A percentile compares a stretch with the other conserved stretches of the same genome.
Evolutionary conservation across 2,329 filamentous ascomycete genomes (phyloP).

Genomic region (Pyrenophora seminiperda): DNA sequence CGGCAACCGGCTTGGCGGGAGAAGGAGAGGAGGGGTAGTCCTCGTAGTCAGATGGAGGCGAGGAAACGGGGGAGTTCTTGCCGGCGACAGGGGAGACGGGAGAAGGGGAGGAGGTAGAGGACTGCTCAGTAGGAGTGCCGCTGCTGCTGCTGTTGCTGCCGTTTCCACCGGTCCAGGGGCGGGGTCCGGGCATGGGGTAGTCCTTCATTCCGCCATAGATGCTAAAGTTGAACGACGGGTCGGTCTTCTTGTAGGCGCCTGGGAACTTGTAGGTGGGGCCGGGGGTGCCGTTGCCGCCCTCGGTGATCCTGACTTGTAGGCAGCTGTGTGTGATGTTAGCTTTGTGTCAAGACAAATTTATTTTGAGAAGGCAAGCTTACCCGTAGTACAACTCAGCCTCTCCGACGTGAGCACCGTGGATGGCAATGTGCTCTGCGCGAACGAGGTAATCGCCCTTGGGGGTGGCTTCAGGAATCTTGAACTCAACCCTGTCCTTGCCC

Average conservation of each 20-base stretch:
- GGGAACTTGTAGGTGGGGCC: constrained; percentile 47
- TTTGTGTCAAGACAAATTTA: background rate
- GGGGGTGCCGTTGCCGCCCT: constrained; percentile 35
- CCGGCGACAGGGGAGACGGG: background rate
- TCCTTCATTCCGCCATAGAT: constrained; percentile 27
- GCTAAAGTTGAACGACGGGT: constrained; percentile 28
- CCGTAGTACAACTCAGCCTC: constrained; percentile 49
- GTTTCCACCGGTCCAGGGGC: constrained; percentile 23
- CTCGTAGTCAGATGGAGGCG: too few species aligned
- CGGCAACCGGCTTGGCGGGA: too few species aligned
- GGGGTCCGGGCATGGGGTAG: constrained; percentile 28
- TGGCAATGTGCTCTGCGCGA: constrained; percentile 51
- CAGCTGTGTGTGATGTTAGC: constrained; percentile 26
- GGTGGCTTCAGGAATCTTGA: constrained; percentile 45
- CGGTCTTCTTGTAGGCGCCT: constrained; percentile 44
- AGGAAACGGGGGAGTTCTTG: too few species aligned
- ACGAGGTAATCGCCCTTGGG: constrained; percentile 53
- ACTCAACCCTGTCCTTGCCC: constrained; percentile 18
- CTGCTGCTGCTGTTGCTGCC: constrained; percentile 8
- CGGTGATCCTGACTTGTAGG: constrained; percentile 50
- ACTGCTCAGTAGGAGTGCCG: background rate
- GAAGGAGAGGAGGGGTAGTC: background rate
- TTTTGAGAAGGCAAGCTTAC: background rate
- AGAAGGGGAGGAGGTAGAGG: background rate
- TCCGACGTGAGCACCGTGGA: constrained; percentile 44